phyloP scores from a whole-genome alignment of 495 filamentous ascomycete genomes.

The Penicillium verhagenii region DNA sequence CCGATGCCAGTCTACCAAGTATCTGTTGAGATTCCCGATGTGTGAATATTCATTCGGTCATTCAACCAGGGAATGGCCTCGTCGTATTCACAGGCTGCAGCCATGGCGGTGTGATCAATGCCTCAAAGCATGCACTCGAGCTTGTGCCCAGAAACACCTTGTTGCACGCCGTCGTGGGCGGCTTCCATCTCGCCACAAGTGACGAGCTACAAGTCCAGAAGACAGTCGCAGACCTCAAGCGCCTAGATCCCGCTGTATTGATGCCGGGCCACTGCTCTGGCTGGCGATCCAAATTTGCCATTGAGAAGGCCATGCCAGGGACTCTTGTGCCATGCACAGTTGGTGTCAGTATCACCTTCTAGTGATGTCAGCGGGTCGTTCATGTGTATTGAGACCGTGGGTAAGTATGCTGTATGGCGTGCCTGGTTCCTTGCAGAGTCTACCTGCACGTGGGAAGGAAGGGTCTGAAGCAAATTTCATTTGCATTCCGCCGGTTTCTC shows the following conservation, averaged over 20 bases:
- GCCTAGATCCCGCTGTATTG: conserved; percentile 51
- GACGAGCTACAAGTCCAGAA: conserved; percentile 42
- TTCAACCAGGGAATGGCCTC: conserved; percentile 48
- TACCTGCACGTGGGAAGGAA: conserved; percentile 21
- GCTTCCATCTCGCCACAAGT: conserved; percentile 57
- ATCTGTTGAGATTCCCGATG: conserved; percentile 7
- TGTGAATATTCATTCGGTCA: conserved; percentile 6
- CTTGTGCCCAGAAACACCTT: conserved; percentile 37
- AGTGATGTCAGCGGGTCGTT: conserved; percentile 12
- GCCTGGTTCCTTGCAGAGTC: conserved; percentile 2
- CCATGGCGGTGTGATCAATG: conserved; percentile 60
- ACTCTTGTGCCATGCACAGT: conserved; percentile 56
- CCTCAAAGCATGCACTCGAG: conserved; percentile 48
- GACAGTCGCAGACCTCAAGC: conserved; percentile 53
- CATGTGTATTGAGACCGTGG: neutral
- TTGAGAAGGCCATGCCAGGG: conserved; percentile 57
- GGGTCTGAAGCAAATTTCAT: conserved; percentile 1
- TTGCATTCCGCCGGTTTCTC: conserved; percentile 16
- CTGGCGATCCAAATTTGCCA: conserved; percentile 60
- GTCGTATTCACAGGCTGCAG: conserved; percentile 64
- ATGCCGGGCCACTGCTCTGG: conserved; percentile 62
- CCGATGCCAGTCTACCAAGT: neutral
- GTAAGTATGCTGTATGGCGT: too few species aligned
- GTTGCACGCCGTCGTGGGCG: conserved; percentile 58
- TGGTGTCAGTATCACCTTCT: conserved; percentile 50